Percentiles rank a stretch among this genome's conserved stretches.
Conservation (phyloP, 1,284 basidiomycete genomes). For the Ceratobasidium sp. region DNA sequence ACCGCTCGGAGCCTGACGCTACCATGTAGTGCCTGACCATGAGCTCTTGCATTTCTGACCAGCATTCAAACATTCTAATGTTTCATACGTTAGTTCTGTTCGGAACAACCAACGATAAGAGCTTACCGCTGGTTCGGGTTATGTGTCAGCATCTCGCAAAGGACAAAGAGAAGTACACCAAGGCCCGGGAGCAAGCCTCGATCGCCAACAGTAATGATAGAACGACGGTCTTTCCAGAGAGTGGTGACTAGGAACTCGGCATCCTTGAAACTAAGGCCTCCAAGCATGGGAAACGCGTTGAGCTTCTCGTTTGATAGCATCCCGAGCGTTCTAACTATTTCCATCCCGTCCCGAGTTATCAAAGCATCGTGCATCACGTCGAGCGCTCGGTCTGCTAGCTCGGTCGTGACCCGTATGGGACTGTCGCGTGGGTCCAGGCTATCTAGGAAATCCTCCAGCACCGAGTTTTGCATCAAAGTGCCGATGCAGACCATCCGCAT, state of each 20-base stretch:
- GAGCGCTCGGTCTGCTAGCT: neutral
- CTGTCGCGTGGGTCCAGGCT: neutral
- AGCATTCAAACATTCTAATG: neutral
- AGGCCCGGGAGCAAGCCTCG: constrained; percentile 11
- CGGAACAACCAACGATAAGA: neutral
- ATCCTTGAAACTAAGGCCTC: constrained; percentile 6
- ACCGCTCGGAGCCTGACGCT: neutral
- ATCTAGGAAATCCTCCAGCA: constrained; percentile 2
- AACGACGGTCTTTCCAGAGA: neutral
- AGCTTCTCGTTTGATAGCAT: neutral
- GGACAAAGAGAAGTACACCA: neutral
- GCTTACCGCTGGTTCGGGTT: neutral
- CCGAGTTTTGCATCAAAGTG: neutral
- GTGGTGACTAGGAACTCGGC: neutral
- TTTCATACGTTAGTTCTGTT: no score
- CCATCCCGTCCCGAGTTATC: neutral
- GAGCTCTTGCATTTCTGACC: constrained; percentile 1
- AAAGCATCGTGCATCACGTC: neutral
- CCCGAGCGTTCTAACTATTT: neutral
- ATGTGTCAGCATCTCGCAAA: constrained; percentile 5
- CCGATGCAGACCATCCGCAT: constrained; percentile 32
- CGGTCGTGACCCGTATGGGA: neutral
- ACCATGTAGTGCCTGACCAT: constrained; percentile 17
- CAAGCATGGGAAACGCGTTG: neutral
- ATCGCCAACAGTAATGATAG: neutral